Evolutionary conservation across 1,284 basidiomycete species (phyloP), one percentile per base, ranked within the genome.

Genomic region (Thelephora terrestris): DNA sequence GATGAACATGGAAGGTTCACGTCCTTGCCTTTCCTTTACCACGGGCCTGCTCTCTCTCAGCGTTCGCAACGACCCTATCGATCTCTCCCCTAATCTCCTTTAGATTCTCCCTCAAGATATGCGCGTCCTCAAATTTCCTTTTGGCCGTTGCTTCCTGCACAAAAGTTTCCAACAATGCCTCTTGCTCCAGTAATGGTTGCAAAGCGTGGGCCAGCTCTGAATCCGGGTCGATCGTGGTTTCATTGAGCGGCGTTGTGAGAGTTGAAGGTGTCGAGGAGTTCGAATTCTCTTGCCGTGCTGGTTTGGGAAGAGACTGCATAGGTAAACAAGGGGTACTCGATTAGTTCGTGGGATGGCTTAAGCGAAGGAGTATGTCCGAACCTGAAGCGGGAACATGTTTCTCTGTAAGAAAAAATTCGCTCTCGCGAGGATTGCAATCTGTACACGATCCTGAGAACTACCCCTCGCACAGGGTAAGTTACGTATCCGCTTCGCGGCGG

Each of bases 131-230:
- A 54, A 94, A 93, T 66, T 94, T 94, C 40, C 91, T 72, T 57
- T 83, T 83, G 1, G 79, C 76, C 61, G 81, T 84, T 4, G 91
- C 91, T 60, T 93, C 87, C 55, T 85, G 80, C 4, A 91, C 74
- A 58, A 87, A 90, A 1, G 77, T 73, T 67, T 94, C 91, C 29
- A 95, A 70, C 45, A 93, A 71, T 3, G 86, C 85, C 65, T 95
- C 91, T 65, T 95, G 91, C 64, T 95, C 91, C 7, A 95, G 72
- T 17, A 95, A 66, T 2, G 91, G 91, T 58, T 94, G 91, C 20
- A 95, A 67, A 3, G 73, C 67, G 29, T 77, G 71, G 2, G 88
- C 88, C 18, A 86, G 67, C 45, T 82, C 75, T 1, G 83, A 79
- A 55, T 87, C 80, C 1, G 76, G 71, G 56, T 86, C 82, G 52